Evolutionary conservation across 192 early-diverging fungal genomes (phyloP), one percentile per base, ranked within the genome.

Genomic region (Irineochytrium annulatum): DNA sequence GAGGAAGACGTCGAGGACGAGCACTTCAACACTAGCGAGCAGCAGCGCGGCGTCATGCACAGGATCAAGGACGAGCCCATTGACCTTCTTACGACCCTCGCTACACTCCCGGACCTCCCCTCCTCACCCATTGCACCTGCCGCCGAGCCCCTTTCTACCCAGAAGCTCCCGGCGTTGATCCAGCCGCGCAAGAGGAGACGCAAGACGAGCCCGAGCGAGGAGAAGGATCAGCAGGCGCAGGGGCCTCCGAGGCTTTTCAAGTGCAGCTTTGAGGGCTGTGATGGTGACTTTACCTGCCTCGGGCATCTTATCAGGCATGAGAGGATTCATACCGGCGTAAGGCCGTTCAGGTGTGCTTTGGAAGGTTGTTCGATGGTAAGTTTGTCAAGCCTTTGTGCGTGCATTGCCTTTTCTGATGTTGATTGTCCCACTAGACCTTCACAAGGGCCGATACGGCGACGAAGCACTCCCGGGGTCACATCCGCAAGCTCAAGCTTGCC

Each of bases 261-360:
- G n/a, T 41, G 37, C 37, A 41, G 37, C n/a, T n/a, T 13, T 41
- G 37, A 41, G n/a, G 37, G 37, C 8, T 41, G 37, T n/a, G n/a
- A n/a, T n/a, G n/a, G 37, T 41, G 37, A 41, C 37, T 41, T 41
- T 41, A 41, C 37, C 37, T 41, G 37, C 37, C 37, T 41, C n/a
- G 60, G 60, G 4, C 60, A 62, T 31, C 31, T 62, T 6, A 20
- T 52, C 22, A 8, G 60, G 19, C 60, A 62, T 29, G 11, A 13
- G 11, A 28, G 60, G 16, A 62, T 62, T 29, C 60, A 62, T 52
- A 62, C 60, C 2, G 44, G 49, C 19, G 60, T 52, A 26, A 22
- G 60, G 3, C 60, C 60, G 46, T 62, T 52, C 46, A 62, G 52
- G 27, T 62, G 60, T 27, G 33, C 49, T 6, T 22, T 62, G 3